A percentile compares a stretch with the other conserved stretches of the same genome.
Conservation (phyloP, 306 rosid genomes). For the Cucurbita argyrosperma region DNA sequence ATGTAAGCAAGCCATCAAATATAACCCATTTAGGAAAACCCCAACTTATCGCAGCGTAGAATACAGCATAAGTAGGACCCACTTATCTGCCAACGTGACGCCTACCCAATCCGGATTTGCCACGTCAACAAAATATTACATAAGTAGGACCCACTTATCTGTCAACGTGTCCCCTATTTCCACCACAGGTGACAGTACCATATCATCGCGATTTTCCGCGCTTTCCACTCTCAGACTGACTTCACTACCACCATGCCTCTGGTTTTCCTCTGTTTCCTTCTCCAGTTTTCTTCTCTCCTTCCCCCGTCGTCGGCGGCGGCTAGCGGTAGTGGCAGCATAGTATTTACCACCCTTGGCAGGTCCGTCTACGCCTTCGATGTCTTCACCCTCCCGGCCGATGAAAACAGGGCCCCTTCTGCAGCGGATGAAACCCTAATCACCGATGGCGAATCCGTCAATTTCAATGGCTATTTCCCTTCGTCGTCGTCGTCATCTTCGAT, state of each 20-base stretch:
- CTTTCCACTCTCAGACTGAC: background rate
- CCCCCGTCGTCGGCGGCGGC: background rate
- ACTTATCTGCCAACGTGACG: background rate
- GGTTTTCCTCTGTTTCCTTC: background rate
- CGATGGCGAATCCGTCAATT: slow-evolving; percentile 64
- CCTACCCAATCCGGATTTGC: background rate
- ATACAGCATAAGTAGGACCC: slow-evolving; percentile 39
- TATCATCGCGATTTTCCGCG: background rate
- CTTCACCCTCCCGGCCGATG: slow-evolving; percentile 30
- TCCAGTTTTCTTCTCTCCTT: slow-evolving; percentile 2
- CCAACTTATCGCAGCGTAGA: slow-evolving; percentile 52
- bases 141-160: background rate
- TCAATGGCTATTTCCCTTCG: slow-evolving; percentile 70
- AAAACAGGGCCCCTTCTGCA: background rate
- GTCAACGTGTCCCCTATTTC: background rate
- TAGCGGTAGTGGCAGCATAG: slow-evolving; percentile 23
- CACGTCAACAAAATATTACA: background rate
- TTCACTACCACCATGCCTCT: background rate
- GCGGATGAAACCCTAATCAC: slow-evolving; percentile 38
- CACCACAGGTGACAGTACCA: background rate
- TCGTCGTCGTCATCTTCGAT: slow-evolving; percentile 11
- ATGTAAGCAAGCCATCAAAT: slow-evolving; percentile 53
- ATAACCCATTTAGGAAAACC: slow-evolving; percentile 75
- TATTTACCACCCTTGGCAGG: slow-evolving; percentile 67
- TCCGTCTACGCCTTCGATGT: slow-evolving; percentile 45